Evolutionary conservation across 805 yeast species (phyloP).

Genomic region (Kuraishia piskuri): DNA sequence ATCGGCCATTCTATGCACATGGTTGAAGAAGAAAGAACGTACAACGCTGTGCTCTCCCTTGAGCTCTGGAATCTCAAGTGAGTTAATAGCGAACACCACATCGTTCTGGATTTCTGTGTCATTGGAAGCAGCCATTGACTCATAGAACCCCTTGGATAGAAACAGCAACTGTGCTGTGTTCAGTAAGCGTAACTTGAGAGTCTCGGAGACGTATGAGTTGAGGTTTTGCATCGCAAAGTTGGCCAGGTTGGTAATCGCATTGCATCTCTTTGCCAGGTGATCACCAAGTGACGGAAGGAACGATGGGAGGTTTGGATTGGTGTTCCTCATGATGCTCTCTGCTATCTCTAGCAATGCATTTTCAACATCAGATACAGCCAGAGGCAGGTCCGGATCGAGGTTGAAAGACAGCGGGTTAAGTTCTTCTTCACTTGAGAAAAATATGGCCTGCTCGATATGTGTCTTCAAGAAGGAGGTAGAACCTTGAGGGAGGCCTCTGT

Average conservation of each 20-base stretch:
- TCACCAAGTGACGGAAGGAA: slow-evolving; percentile 39
- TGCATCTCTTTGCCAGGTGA: slow-evolving; percentile 42
- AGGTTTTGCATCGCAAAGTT: slow-evolving; percentile 15
- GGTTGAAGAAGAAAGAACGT: slow-evolving; percentile 7
- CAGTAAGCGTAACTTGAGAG: slow-evolving; percentile 6
- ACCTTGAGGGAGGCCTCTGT: background rate
- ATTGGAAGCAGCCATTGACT: background rate
- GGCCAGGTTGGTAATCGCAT: slow-evolving; percentile 13
- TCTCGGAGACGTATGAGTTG: background rate
- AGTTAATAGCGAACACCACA: background rate
- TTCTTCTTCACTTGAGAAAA: slow-evolving; percentile 33
- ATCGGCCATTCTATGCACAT: slow-evolving; percentile 1
- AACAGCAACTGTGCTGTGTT: slow-evolving; percentile 5
- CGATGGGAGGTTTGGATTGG: slow-evolving; percentile 48
- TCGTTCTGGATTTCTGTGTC: background rate
- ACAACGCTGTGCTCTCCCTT: background rate
- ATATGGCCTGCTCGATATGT: slow-evolving; percentile 79
- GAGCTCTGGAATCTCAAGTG: background rate
- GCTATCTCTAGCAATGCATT: slow-evolving; percentile 42
- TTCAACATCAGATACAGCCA: slow-evolving; percentile 29
- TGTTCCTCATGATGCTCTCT: slow-evolving; percentile 47
- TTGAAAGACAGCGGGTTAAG: slow-evolving; percentile 40
- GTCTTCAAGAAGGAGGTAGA: slow-evolving; percentile 38
- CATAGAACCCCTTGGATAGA: slow-evolving; percentile 3
- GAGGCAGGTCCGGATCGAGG: slow-evolving; percentile 1